Conservation (phyloP, 106 monocot genomes). For the Apostasia shenzhenica region DNA sequence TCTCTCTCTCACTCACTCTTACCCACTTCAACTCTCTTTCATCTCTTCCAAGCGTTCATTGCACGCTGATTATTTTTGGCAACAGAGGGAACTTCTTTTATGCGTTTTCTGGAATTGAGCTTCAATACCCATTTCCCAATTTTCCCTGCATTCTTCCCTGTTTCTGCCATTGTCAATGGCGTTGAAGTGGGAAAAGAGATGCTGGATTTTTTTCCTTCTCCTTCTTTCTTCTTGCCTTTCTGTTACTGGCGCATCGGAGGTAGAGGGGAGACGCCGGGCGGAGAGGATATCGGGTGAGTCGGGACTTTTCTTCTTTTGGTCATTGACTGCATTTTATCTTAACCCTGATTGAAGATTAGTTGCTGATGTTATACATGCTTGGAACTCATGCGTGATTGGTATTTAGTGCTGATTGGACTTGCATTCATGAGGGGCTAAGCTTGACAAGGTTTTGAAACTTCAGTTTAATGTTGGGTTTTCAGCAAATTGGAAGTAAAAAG, state of each 20-base stretch:
- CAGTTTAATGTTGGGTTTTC: background rate
- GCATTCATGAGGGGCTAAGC: background rate
- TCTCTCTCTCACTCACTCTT: background rate
- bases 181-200: slow-evolving; percentile 16
- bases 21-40: slow-evolving; percentile 6
- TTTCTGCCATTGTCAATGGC: background rate
- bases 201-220: slow-evolving; percentile 22
- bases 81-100: background rate
- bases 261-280: slow-evolving; percentile 21
- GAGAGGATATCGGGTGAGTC: slow-evolving; percentile 51
- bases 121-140: background rate
- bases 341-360: background rate
- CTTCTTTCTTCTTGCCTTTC: slow-evolving; percentile 8
- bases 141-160: background rate
- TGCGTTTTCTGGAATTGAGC: background rate
- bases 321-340: background rate
- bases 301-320: background rate
- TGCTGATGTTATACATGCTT: background rate
- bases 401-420: background rate
- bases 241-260: slow-evolving; percentile 12
- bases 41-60: background rate
- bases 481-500: too few relatives aligned
- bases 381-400: background rate
- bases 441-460: background rate
- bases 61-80: too few relatives aligned